These are phyloP conservation scores for Pisolithus microcarpus DNA, from an alignment of 768 basidiomycete species.

Conservation along the genomic window DNA sequence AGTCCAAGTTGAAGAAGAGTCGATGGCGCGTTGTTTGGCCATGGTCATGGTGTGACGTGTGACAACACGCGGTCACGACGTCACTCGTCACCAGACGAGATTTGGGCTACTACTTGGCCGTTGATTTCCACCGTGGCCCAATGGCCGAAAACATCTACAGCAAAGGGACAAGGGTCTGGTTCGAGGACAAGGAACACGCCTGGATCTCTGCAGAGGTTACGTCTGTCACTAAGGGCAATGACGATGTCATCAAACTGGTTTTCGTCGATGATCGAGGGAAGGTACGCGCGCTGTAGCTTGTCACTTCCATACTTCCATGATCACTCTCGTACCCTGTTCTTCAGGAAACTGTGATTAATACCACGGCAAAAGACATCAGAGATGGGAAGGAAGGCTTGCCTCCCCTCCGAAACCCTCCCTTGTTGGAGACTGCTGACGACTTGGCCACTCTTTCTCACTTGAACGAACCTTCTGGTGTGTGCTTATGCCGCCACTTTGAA, in stretches of 20 bases:
- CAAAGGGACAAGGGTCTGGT: slow-evolving; percentile 88
- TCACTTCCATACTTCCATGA: slow-evolving; percentile 1
- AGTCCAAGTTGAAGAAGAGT: no score
- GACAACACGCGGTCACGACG: neutral
- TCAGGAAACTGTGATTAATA: slow-evolving; percentile 75
- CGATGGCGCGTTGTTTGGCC: slow-evolving; percentile 11
- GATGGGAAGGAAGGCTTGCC: slow-evolving; percentile 77
- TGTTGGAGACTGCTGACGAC: slow-evolving; percentile 96
- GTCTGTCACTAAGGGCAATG: slow-evolving; percentile 52
- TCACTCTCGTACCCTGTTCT: neutral
- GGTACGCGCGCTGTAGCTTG: slow-evolving; percentile 37
- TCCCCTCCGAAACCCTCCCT: slow-evolving; percentile 91
- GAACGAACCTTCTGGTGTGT: slow-evolving; percentile 91
- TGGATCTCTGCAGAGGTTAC: slow-evolving; percentile 89
- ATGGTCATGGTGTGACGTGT: neutral
- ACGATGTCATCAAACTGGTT: slow-evolving; percentile 73
- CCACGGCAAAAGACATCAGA: slow-evolving; percentile 73
- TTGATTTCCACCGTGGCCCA: slow-evolving; percentile 19
- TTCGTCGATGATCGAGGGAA: slow-evolving; percentile 91
- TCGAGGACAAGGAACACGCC: slow-evolving; percentile 88
- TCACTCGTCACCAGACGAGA: neutral
- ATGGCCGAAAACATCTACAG: slow-evolving; percentile 92
- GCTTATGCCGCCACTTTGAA: neutral
- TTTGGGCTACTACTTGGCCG: neutral
- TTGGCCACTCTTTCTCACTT: slow-evolving; percentile 95